Conservation (phyloP, 345 rosid genomes). For the Nephelium lappaceum region DNA sequence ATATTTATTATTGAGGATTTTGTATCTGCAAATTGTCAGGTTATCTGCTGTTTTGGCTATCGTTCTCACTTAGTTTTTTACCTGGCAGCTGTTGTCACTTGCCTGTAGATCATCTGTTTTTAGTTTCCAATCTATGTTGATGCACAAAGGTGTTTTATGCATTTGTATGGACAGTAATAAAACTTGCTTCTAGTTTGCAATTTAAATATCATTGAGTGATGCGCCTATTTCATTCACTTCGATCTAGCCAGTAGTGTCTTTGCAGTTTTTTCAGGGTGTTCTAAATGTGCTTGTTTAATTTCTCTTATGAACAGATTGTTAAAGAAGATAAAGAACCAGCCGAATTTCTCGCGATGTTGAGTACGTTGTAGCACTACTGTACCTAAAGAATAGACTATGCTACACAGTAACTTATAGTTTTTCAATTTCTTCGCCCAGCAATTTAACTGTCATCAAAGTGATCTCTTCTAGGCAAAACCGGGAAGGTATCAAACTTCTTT, state of each 20-base stretch:
- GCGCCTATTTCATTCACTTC: neutral
- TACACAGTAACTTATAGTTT: conserved; percentile 23
- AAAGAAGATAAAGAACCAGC: conserved; percentile 79
- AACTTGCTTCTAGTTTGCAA: neutral
- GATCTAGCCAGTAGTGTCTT: neutral
- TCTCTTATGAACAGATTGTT: conserved; percentile 53
- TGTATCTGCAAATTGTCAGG: neutral
- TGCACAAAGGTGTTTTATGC: neutral
- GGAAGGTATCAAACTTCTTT: conserved; percentile 30
- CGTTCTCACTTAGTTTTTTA: neutral
- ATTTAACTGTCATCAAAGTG: conserved; percentile 18
- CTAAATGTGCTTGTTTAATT: conserved; percentile 13
- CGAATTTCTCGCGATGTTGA: conserved; percentile 65
- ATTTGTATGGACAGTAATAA: neutral
- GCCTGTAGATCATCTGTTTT: neutral
- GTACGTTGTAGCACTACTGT: conserved; percentile 41
- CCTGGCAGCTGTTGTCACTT: neutral
- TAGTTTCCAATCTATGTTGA: neutral
- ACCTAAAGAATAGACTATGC: conserved; percentile 27
- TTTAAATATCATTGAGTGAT: neutral
- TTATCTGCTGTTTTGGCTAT: neutral
- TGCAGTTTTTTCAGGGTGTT: neutral
- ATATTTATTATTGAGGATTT: neutral
- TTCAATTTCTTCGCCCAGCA: conserved; percentile 21
- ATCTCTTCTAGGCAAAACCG: conserved; percentile 28